Evolutionary conservation across 352 stramenopile species (phyloP).

Genomic region (Phytophthora foliorum): DNA sequence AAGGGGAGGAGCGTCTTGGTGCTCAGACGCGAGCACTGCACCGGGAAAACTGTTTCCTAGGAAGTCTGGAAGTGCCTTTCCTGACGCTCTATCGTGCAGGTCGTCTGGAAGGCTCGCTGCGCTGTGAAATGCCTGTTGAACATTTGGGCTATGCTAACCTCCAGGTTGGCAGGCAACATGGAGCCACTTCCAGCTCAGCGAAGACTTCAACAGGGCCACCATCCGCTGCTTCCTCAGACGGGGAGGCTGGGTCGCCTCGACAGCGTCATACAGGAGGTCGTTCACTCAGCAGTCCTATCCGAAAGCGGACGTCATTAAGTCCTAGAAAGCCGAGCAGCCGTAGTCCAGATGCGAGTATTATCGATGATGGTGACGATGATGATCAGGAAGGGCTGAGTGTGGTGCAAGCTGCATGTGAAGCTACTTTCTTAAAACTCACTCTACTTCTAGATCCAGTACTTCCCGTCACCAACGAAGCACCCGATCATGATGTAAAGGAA

Average conservation of each 20-base stretch:
- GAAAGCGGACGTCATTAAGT: slow-evolving; percentile 19
- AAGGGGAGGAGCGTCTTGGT: slow-evolving; percentile 24
- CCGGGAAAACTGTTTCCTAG: slow-evolving; percentile 88
- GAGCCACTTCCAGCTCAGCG: slow-evolving; percentile 8
- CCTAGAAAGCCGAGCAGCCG: slow-evolving; percentile 12
- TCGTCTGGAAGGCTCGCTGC: slow-evolving; percentile 81
- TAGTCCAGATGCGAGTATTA: slow-evolving; percentile 18
- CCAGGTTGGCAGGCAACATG: slow-evolving; percentile 17
- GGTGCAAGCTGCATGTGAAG: slow-evolving; percentile 56
- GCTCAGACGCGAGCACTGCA: slow-evolving; percentile 54
- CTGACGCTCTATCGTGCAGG: slow-evolving; percentile 87
- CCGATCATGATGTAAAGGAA: slow-evolving; percentile 35
- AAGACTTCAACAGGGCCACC: slow-evolving; percentile 13
- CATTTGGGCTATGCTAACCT: slow-evolving; percentile 87
- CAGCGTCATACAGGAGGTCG: slow-evolving; percentile 20
- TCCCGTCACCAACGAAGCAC: slow-evolving; percentile 25
- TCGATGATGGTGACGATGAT: slow-evolving; percentile 43
- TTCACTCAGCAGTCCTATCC: slow-evolving; percentile 9
- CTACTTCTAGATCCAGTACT: slow-evolving; percentile 91
- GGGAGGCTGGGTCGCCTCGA: slow-evolving; percentile 25
- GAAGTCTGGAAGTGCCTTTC: slow-evolving; percentile 89
- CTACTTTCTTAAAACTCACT: slow-evolving; percentile 89
- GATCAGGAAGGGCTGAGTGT: slow-evolving; percentile 42
- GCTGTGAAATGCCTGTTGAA: slow-evolving; percentile 84
- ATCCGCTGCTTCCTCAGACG: slow-evolving; percentile 22